Evolutionary conservation across 169 alveolate species (phyloP), one percentile per base, ranked within the genome.

Genomic region (Eimeria necatrix): DNA sequence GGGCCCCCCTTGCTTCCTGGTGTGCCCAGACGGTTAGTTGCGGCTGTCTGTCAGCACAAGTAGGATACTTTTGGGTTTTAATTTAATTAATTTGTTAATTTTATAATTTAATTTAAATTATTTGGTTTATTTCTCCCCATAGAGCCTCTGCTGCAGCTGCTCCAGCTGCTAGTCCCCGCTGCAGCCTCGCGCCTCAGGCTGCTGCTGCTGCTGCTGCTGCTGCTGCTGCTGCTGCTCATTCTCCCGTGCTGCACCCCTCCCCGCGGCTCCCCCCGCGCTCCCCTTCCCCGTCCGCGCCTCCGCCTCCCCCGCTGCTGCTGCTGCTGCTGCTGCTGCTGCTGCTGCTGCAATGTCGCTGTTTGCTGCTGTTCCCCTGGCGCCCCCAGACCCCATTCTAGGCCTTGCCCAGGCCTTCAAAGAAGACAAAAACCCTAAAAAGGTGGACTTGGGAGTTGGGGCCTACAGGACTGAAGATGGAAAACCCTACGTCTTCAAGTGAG

Each of bases 371-470:
- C 86, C 64, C 26, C 52, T 59, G 85, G 97, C 98, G 3, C 98
- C 99, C 1, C 96, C 98, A 32, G 99, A 98, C 86, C 98, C 98
- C 24, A 97, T 98, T 78, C 96, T 98, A n/a, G 98, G 98, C 60
- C 91, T 96, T 0, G 96, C 97, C 24, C 51, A 84, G n/a, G 98
- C 97, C 16, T 98, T 88, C 94, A 93, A 93, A 68, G 96, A 95
- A 20, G 98, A 97, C 95, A 78, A 96, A 4, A 92, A 91, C 81
- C 97, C 97, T 6, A 76, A 96, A n/a, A 98, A 98, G 93, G 85
- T 94, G 20, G 97, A 98, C 87, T 95, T 98, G n/a, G 98, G 98
- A 52, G 96, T 98, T 5, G 99, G 99, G 8, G 98, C 98, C 3
- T 98, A 98, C 96, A 95, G 98, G 73, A 97, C 96, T 74, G 98